Evolutionary conservation across 2,329 filamentous ascomycete genomes (phyloP), one percentile per base, ranked within the genome.

Genomic region (Ascochyta lentis): DNA sequence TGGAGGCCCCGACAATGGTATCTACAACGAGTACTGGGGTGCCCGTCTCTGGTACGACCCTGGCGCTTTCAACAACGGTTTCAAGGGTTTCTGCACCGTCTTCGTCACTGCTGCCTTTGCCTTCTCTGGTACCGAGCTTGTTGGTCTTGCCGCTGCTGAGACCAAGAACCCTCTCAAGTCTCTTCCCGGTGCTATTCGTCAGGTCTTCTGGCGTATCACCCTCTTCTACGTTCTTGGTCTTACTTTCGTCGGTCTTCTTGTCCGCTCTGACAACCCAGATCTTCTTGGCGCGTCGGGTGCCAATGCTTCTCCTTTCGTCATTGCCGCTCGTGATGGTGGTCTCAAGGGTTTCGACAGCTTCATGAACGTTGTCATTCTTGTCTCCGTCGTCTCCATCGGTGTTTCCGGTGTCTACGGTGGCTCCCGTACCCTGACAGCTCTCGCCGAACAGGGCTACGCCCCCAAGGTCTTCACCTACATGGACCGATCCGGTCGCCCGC

Each of bases 401-500:
- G 85, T 86, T 63, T 86, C 83, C 1, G 80, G 80, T 61, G 81
- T 83, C 3, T 87, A 83, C 63, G 84, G 82, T 60, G 82, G 79
- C 2, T 85, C 83, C 3, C 81, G 84, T 52, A 85, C 83, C 1
- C 74, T 86, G 10, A 81, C 83, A 39, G 83, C 84, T 6, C 77
- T 86, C 16, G 80, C 80, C 23, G 69, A 73, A 29, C 69, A 74
- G 29, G 72, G 87, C 51, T 92, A 95, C 72, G 92, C 91, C 0
- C 92, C 93, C 7, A 83, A 80, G 59, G 80, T 93, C 62, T 81
- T 96, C 29, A 86, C 86, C 55, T 96, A 94, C 77, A 88, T 95
- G 67, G 93, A 94, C 78, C 87, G 89, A 43, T 85, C 88, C 62
- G 93, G 93, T 34, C 89, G 93, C 8, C 93, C 89, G 9, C 82